Conservation (phyloP, 345 rosid species). For the Lepidium didymum region DNA sequence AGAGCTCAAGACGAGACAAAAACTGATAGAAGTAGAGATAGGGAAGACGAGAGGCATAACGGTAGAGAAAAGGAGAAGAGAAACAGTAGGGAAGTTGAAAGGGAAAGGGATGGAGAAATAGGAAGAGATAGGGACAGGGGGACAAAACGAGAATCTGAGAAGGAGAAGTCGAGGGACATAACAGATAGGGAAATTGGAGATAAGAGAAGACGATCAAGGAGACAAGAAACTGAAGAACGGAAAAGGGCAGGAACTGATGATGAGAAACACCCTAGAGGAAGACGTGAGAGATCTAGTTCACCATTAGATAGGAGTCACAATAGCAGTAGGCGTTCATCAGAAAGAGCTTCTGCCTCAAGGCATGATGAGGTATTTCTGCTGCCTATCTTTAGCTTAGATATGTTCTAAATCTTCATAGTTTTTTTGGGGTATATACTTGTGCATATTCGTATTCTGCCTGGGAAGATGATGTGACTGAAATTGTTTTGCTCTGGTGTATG, state of each 20-base stretch:
- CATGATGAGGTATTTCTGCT: slow-evolving; percentile 49
- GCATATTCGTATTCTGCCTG: not conserved
- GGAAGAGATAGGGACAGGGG: slow-evolving; percentile 32
- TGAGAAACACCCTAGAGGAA: slow-evolving; percentile 44
- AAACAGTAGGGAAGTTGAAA: slow-evolving; percentile 26
- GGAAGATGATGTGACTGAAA: not conserved
- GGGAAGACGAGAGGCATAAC: slow-evolving; percentile 38
- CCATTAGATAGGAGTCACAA: slow-evolving; percentile 36
- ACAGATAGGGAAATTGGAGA: slow-evolving; percentile 34
- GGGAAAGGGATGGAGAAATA: slow-evolving; percentile 22
- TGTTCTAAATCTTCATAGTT: not conserved
- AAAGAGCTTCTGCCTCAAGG: slow-evolving; percentile 18
- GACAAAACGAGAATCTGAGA: slow-evolving; percentile 7
- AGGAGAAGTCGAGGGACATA: slow-evolving; percentile 26
- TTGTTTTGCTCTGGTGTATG: slow-evolving; percentile 3
- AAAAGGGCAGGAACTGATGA: slow-evolving; percentile 43
- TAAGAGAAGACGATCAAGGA: slow-evolving; percentile 50
- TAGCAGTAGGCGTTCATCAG: slow-evolving; percentile 28
- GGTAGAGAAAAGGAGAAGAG: slow-evolving; percentile 43
- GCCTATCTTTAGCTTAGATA: not conserved
- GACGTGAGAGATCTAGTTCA: slow-evolving; percentile 50
- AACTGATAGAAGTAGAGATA: slow-evolving; percentile 38
- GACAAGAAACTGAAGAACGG: slow-evolving; percentile 50
- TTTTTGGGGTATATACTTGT: not conserved
- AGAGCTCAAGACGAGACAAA: slow-evolving; percentile 49